A percentile compares a stretch with the other conserved stretches of the same genome.
Evolutionary conservation across 2,329 filamentous ascomycete species (phyloP).

Genomic region (Malbranchea cinnamomea): DNA sequence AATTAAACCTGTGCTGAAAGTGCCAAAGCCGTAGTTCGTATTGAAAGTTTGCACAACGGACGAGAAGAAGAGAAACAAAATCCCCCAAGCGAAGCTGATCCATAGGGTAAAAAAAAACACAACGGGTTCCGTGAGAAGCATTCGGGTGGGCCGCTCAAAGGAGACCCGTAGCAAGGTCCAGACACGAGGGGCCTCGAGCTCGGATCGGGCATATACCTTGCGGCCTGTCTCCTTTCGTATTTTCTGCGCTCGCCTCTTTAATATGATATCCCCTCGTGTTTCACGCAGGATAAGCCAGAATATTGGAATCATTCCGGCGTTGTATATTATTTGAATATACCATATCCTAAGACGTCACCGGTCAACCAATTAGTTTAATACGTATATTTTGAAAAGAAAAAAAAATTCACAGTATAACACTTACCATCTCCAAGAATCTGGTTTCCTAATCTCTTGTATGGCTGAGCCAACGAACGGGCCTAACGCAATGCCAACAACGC

Average conservation of each 20-base stretch:
- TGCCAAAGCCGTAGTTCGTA: constrained; percentile 22
- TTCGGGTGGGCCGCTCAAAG: constrained; percentile 23
- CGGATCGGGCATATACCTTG: constrained; percentile 16
- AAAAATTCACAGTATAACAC: constrained; percentile 7
- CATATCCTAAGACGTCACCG: constrained; percentile 34
- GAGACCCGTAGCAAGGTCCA: constrained; percentile 21
- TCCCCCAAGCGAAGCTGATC: constrained; percentile 31
- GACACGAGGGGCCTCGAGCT: constrained; percentile 13
- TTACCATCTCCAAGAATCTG: constrained; percentile 28
- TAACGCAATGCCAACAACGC: constrained; percentile 29
- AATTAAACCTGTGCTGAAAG: constrained; percentile 23
- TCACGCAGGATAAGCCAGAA: constrained; percentile 28
- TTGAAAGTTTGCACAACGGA: constrained; percentile 27
- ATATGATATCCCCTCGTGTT: constrained; percentile 29
- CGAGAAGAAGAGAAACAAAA: constrained; percentile 29
- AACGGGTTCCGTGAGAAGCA: constrained; percentile 30
- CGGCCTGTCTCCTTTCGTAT: constrained; percentile 23
- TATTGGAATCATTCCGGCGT: constrained; percentile 26
- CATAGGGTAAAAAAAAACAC: constrained; percentile 30
- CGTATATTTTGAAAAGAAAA: constrained; percentile 11
- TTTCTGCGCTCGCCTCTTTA: constrained; percentile 24
- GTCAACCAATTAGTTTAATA: too few relatives aligned
- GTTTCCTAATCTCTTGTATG: constrained; percentile 21
- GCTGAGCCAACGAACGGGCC: constrained; percentile 31
- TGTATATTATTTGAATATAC: constrained; percentile 30